Conservation (phyloP, 1,139 yeast genomes). For the Trichomonascaceae sp. region DNA sequence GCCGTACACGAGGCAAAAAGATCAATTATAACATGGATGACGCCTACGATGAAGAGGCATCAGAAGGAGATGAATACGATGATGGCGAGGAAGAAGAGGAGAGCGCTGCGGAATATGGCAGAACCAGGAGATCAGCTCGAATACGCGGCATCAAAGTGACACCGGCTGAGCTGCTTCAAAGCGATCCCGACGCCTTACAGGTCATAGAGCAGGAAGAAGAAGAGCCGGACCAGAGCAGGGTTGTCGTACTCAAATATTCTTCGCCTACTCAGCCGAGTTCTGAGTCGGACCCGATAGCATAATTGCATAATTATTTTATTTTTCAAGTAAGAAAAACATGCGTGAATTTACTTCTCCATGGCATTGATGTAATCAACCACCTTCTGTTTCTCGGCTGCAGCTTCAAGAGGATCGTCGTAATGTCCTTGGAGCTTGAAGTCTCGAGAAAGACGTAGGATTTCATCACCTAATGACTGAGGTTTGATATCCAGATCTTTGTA, state of each 20-base stretch:
- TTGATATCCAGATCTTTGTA: slow-evolving; percentile 71
- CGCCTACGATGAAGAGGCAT: slow-evolving; percentile 13
- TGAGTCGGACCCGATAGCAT: not conserved
- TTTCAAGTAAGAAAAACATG: not conserved
- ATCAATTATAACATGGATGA: slow-evolving; percentile 27
- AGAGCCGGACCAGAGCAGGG: slow-evolving; percentile 7
- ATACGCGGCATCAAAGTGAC: slow-evolving; percentile 7
- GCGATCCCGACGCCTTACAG: not conserved
- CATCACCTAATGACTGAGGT: slow-evolving; percentile 10
- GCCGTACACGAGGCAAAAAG: slow-evolving; percentile 34
- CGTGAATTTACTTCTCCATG: slow-evolving; percentile 6
- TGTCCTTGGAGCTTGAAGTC: slow-evolving; percentile 10
- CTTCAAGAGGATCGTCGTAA: slow-evolving; percentile 9
- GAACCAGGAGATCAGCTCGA: slow-evolving; percentile 14
- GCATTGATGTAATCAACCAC: slow-evolving; percentile 8
- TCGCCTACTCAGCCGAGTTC: not conserved
- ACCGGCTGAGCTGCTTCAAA: not conserved
- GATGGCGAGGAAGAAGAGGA: slow-evolving; percentile 22
- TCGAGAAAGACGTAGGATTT: slow-evolving; percentile 1
- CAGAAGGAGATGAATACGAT: slow-evolving; percentile 11
- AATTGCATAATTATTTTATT: not conserved
- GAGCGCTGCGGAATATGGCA: slow-evolving; percentile 5
- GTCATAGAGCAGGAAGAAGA: slow-evolving; percentile 10
- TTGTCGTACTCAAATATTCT: slow-evolving; percentile 10
- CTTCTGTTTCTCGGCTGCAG: slow-evolving; percentile 9